These are phyloP conservation scores for Eutypa lata DNA, from an alignment of 2,329 filamentous ascomycete species.

Conservation along the genomic window DNA sequence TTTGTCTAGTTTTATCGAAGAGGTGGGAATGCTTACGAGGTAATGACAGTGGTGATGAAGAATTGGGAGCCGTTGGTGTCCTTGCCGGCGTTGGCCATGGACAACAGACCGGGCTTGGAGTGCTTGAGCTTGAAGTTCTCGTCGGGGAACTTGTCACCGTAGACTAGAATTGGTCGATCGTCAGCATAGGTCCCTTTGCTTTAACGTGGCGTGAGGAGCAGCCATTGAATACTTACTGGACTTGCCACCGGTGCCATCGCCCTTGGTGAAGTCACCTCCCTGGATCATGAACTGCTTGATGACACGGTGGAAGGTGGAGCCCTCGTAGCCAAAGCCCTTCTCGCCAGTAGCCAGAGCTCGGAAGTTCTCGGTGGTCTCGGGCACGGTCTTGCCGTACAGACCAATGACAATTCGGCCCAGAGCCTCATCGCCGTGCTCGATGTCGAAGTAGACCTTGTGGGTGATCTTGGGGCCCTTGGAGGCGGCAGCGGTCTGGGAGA, in stretches of 20 bases:
- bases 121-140: conserved; percentile 97
- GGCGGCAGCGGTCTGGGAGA: conserved; percentile 71
- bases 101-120: conserved; percentile 77
- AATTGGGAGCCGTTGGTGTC: conserved; percentile 89
- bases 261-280: conserved; percentile 83
- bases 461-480: conserved; percentile 92
- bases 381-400: conserved; percentile 83
- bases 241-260: conserved; percentile 81
- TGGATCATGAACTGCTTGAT: conserved; percentile 93
- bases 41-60: conserved; percentile 84
- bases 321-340: conserved; percentile 82
- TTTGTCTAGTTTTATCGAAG: conserved; percentile 1
- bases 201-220: no score
- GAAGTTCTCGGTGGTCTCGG: conserved; percentile 72
- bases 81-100: conserved; percentile 81
- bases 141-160: conserved; percentile 78
- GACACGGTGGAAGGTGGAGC: conserved; percentile 82
- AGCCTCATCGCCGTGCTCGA: conserved; percentile 70
- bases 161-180: conserved; percentile 51
- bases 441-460: conserved; percentile 89
- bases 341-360: conserved; percentile 79
- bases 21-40: conserved; percentile 52
- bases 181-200: conserved; percentile 4
- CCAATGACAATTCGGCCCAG: conserved; percentile 76
- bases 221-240: conserved; percentile 59